Evolutionary conservation across 345 rosid species (phyloP).

Genomic region (Dimocarpus longan): DNA sequence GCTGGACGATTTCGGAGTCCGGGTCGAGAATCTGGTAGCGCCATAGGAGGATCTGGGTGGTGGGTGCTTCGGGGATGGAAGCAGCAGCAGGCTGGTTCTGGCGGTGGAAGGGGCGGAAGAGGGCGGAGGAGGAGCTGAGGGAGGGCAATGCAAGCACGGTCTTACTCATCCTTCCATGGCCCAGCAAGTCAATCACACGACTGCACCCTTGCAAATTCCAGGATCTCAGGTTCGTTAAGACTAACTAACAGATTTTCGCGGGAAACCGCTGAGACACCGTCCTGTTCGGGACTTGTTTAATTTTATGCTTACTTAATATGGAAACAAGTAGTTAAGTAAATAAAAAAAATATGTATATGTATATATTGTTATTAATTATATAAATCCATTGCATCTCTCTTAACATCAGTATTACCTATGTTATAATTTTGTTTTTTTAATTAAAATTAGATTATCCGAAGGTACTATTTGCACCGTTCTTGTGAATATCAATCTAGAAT

Average conservation of each 20-base stretch:
- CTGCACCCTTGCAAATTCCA: background rate
- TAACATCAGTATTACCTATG: no score
- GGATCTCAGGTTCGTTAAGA: background rate
- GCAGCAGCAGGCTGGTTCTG: constrained; percentile 29
- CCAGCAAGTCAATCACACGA: background rate
- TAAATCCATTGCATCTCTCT: no score
- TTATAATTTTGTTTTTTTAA: no score
- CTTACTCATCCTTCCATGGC: constrained; percentile 57
- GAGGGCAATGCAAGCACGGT: background rate
- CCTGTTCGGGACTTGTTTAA: no score
- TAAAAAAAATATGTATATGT: no score
- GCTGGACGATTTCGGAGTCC: constrained; percentile 74
- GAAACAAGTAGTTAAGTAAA: no score
- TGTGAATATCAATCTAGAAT: no score
- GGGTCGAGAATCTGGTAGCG: constrained; percentile 86
- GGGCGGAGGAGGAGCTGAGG: constrained; percentile 2
- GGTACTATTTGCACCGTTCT: no score
- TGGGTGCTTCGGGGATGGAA: constrained; percentile 28
- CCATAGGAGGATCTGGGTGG: constrained; percentile 65
- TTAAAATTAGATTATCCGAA: no score
- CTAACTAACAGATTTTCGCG: constrained; percentile 29
- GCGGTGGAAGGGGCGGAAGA: constrained; percentile 20
- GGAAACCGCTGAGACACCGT: constrained; percentile 26
- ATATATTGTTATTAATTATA: no score
- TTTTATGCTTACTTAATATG: no score